Evolutionary conservation across 345 rosid species (phyloP), one percentile per base, ranked within the genome.

Genomic region (Pelargonium nanum): DNA sequence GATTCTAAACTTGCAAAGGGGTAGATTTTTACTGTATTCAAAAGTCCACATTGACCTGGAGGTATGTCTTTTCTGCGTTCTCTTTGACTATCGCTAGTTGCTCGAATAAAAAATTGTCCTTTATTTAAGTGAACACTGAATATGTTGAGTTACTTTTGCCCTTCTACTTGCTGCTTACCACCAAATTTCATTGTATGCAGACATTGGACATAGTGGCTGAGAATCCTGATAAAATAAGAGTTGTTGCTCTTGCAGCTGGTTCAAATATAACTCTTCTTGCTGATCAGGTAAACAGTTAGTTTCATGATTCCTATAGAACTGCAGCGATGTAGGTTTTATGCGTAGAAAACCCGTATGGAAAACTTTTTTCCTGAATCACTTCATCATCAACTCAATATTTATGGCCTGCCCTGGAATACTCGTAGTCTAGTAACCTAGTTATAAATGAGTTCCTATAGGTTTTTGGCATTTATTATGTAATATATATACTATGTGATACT

Each of bases 181-280:
- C 21, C 1, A 19, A 4, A 44, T 19, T n/a, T 66, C 13, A 4
- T 10, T 69, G 48, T 70, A 57, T 69, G 65, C 83, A 89, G 99
- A 93, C 99, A 16, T 73, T 93, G 81, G 92, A 84, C 68, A 93
- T 93, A 59, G 88, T 87, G 56, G 90, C 85, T 0, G 99, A 89
- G 74, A 81, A 93, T 74, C 91, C 96, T 6, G 87, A 87, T 68
- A 89, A 89, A 59, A 89, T 93, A 71, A 79, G 77, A 81, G 80
- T 89, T 21, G 99, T 93, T 69, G 97, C 90, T 23, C 82, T 93
- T 40, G 96, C 99, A 56, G 97, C 97, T 71, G 99, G 99, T 66
- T 87, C 99, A 20, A 93, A 93, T 65, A 85, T 89, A 26, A 74
- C 97, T 60, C 97, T 93, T 69, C 96, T 93, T 67, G 87, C 87